Conservation (phyloP, 139 green algal species). For the Ettlia oleoabundans region DNA sequence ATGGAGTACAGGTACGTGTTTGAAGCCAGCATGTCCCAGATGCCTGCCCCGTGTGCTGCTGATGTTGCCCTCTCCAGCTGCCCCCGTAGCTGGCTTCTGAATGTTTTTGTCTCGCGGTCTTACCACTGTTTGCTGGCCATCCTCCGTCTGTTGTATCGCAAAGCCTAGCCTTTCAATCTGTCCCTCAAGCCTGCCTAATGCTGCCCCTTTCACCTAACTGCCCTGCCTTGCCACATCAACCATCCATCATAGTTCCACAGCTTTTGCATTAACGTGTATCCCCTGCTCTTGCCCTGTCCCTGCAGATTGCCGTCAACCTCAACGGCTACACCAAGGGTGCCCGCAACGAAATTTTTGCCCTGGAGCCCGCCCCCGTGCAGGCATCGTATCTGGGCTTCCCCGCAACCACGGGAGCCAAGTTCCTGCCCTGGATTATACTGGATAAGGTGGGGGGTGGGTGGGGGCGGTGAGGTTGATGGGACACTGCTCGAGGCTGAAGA, state of each 20-base stretch:
- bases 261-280: no score
- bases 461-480: background rate
- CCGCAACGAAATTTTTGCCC: slow-evolving; percentile 93
- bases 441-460: slow-evolving; percentile 66
- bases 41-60: background rate
- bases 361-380: slow-evolving; percentile 85
- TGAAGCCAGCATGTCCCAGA: background rate
- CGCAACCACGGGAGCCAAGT: slow-evolving; percentile 81
- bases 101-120: no score
- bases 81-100: no score
- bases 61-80: no score
- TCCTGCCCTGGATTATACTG: slow-evolving; percentile 86
- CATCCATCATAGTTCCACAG: no score
- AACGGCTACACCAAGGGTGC: slow-evolving; percentile 96
- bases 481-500: background rate
- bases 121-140: no score
- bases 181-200: background rate
- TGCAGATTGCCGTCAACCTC: slow-evolving; percentile 87
- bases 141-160: no score
- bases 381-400: slow-evolving; percentile 92
- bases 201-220: background rate
- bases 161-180: background rate
- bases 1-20: slow-evolving; percentile 76
- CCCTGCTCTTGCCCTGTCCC: background rate
- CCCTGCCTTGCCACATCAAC: no score